Evolutionary conservation across 805 yeast species (phyloP), one percentile per base, ranked within the genome.

Genomic region (Diddensiella santjacobensis): DNA sequence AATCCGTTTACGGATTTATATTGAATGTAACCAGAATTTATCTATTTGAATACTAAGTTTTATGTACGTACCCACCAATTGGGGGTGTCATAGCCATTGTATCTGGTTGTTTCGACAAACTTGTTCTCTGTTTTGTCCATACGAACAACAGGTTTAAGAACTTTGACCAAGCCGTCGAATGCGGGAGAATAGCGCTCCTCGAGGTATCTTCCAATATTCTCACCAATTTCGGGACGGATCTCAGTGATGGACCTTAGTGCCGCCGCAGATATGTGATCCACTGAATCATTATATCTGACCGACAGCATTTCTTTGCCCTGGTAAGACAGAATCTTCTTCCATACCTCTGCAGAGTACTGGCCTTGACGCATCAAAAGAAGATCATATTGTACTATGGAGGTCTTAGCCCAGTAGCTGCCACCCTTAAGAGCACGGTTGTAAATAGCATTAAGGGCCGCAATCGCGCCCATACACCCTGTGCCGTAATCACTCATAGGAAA

Each of bases 401-500:
- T 57, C 20, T 59, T 59, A 37, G 60, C 60, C 62, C 67, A 61
- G 46, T 65, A 66, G 30, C 62, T 54, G 3, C 71, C 70, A 8
- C 71, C 71, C 6, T 47, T 20, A 10, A 49, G 48, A 17, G 63
- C 60, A 40, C 71, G 55, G 47, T 62, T 53, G 42, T 56, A 58
- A 3, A 67, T 46, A 1, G 64, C 69, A n/a, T 54, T 41, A 33
- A 65, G 48, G 17, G 64, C 66, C 6, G 67, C 63, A 47, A 66
- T 60, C 2, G 68, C 62, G 22, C 62, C 71, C 50, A 63, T 52
- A 48, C 66, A 65, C 1, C 70, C 70, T 22, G 68, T 64, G 18
- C 68, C 69, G 51, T 66, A 67, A 49, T 67, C 71, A 45, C 66
- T 58, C 66, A 62, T 66, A 18, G 71, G 71, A 49, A 67, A 67